phyloP scores from a whole-genome alignment of 257 asterid species.

The Cynanchum wilfordii region DNA sequence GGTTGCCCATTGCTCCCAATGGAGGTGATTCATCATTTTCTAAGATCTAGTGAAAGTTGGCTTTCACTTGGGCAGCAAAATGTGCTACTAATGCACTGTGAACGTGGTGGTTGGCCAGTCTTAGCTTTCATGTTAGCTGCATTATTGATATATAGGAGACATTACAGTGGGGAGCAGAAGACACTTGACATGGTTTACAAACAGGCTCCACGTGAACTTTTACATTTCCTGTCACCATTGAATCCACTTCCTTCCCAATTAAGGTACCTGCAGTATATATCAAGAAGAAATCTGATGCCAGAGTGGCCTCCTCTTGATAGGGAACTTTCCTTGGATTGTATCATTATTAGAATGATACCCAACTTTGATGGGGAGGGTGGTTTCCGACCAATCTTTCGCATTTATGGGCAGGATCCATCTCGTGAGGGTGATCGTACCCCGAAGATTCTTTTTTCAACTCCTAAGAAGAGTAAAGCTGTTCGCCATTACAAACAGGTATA shows the following conservation, averaged over 20 bases:
- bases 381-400: conserved; percentile 80
- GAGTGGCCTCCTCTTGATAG: conserved; percentile 95
- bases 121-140: conserved; percentile 94
- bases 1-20: conserved; percentile 88
- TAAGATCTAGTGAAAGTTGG: conserved; percentile 95
- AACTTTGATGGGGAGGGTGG: conserved; percentile 80
- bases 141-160: conserved; percentile 64
- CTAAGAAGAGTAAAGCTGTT: conserved; percentile 59
- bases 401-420: conserved; percentile 76
- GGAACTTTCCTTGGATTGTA: conserved; percentile 79
- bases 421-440: conserved; percentile 65
- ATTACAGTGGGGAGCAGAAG: conserved; percentile 80
- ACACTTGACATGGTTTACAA: conserved; percentile 88
- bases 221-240: conserved; percentile 70
- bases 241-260: conserved; percentile 92
- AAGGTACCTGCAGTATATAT: conserved; percentile 82
- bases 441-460: conserved; percentile 71
- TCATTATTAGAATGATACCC: conserved; percentile 83
- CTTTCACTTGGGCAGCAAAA: conserved; percentile 85
- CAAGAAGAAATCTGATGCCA: conserved; percentile 79
- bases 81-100: conserved; percentile 91
- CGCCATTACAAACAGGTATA: conserved; percentile 84
- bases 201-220: conserved; percentile 90
- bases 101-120: conserved; percentile 95
- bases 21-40: conserved; percentile 93